Evolutionary conservation across 2,329 filamentous ascomycete species (phyloP).

Genomic region (Phialemoniopsis sp.): DNA sequence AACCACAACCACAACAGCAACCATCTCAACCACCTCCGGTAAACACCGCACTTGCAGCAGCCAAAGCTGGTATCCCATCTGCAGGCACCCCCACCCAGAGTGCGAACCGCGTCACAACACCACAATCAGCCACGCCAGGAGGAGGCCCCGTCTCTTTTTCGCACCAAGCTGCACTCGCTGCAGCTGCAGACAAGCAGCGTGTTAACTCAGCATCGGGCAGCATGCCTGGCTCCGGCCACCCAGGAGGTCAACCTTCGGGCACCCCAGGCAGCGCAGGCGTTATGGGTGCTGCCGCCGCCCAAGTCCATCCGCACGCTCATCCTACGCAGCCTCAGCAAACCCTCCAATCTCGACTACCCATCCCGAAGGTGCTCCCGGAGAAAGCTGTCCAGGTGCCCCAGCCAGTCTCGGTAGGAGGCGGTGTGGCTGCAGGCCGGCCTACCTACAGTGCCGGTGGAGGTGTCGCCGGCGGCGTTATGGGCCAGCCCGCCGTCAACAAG

Average conservation of each 20-base stretch:
- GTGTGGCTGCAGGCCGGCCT: conserved; percentile 64
- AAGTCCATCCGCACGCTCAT: conserved; percentile 6
- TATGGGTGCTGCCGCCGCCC: conserved; percentile 8
- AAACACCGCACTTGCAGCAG: conserved; percentile 40
- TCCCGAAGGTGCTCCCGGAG: conserved; percentile 72
- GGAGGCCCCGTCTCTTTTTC: conserved; percentile 38
- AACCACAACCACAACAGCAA: conserved; percentile 23
- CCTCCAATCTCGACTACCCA: conserved; percentile 66
- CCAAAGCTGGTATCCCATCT: conserved; percentile 29
- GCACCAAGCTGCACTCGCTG: conserved; percentile 42
- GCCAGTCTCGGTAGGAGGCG: conserved; percentile 67
- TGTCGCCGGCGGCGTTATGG: conserved; percentile 76
- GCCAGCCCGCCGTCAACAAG: conserved; percentile 79
- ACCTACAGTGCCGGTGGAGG: conserved; percentile 77
- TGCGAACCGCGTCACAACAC: conserved; percentile 42
- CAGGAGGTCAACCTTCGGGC: conserved; percentile 5
- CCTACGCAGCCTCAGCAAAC: conserved; percentile 16
- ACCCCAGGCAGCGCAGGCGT: conserved; percentile 5
- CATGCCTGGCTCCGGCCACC: conserved; percentile 7
- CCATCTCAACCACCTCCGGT: conserved; percentile 32
- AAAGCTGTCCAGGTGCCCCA: conserved; percentile 65
- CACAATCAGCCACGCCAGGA: conserved; percentile 37
- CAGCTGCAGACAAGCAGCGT: conserved; percentile 37
- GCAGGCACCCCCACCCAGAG: conserved; percentile 45
- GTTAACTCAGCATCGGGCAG: conserved; percentile 11